These are phyloP conservation scores for Phytopythium mirpurense DNA, from an alignment of 352 stramenopile species.

Conservation along the genomic window DNA sequence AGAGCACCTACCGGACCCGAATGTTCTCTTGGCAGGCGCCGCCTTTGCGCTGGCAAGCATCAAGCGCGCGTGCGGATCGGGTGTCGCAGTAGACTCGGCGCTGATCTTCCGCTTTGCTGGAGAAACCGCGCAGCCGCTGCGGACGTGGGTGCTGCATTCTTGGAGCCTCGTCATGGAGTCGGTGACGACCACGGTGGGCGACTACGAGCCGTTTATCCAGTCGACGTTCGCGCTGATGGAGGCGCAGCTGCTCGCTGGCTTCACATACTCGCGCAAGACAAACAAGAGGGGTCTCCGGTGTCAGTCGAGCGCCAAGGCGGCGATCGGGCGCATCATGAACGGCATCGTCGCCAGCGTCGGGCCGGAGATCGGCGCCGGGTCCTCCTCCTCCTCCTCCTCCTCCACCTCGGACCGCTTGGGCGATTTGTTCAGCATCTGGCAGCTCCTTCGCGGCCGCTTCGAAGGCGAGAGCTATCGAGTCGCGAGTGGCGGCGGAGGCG, in stretches of 20 bases:
- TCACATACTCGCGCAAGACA: slow-evolving; percentile 53
- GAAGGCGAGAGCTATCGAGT: neutral
- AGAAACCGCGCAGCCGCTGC: slow-evolving; percentile 68
- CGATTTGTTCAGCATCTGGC: slow-evolving; percentile 70
- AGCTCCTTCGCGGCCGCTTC: slow-evolving; percentile 69
- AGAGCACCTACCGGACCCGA: slow-evolving; percentile 29
- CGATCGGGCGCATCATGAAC: slow-evolving; percentile 64
- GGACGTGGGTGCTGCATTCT: slow-evolving; percentile 78
- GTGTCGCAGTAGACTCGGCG: slow-evolving; percentile 66
- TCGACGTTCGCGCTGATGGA: slow-evolving; percentile 74
- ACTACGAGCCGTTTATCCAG: slow-evolving; percentile 81
- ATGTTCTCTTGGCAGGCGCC: slow-evolving; percentile 48
- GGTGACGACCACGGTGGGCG: slow-evolving; percentile 57
- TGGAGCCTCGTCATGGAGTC: slow-evolving; percentile 84
- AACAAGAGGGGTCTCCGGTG: slow-evolving; percentile 49
- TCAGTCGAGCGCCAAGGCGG: slow-evolving; percentile 50
- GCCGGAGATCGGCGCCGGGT: slow-evolving; percentile 29
- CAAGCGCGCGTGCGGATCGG: slow-evolving; percentile 70
- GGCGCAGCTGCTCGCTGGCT: slow-evolving; percentile 66
- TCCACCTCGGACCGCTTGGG: slow-evolving; percentile 38
- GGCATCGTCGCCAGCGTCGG: slow-evolving; percentile 56
- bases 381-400: slow-evolving; percentile 10
- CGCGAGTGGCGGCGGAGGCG: neutral
- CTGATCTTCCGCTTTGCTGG: slow-evolving; percentile 69
- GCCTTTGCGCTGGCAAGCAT: slow-evolving; percentile 78